Percentiles rank a stretch among this genome's conserved stretches.
Conservation (phyloP, 371 early-diverging fungal genomes). For the Mucor circinelloides region DNA sequence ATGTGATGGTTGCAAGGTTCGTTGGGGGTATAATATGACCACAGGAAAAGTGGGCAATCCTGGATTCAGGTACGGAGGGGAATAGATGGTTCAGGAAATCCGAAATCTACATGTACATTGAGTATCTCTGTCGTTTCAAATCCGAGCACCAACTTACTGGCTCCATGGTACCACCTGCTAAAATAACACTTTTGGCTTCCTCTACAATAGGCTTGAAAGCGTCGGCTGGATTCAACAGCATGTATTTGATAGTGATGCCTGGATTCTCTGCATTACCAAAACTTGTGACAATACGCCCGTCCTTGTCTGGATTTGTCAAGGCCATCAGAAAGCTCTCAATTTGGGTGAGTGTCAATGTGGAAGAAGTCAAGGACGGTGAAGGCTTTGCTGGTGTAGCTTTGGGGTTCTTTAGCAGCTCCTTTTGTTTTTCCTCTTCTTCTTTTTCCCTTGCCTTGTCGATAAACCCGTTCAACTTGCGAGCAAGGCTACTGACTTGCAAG, state of each 20-base stretch:
- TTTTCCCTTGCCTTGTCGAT: constrained; percentile 49
- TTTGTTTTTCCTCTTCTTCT: constrained; percentile 28
- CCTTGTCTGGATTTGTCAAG: constrained; percentile 64
- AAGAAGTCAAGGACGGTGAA: constrained; percentile 13
- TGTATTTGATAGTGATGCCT: constrained; percentile 60
- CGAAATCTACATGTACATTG: constrained; percentile 25
- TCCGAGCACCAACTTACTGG: constrained; percentile 65
- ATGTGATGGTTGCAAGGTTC: constrained; percentile 65
- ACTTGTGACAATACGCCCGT: constrained; percentile 70
- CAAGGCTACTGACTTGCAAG: constrained; percentile 71
- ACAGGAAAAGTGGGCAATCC: constrained; percentile 71
- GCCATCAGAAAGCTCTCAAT: constrained; percentile 63
- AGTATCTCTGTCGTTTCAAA: no score
- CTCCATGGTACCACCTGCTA: constrained; percentile 98
- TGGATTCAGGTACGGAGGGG: constrained; percentile 43
- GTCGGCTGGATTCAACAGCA: constrained; percentile 86
- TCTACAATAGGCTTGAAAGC: constrained; percentile 79
- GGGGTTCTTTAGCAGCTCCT: constrained; percentile 13
- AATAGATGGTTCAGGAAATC: constrained; percentile 58
- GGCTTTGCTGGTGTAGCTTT: constrained; percentile 1
- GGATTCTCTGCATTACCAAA: constrained; percentile 11
- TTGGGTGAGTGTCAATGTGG: constrained; percentile 51
- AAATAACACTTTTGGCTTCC: constrained; percentile 81
- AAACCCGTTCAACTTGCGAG: constrained; percentile 71
- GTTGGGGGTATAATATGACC: constrained; percentile 78